Evolutionary conservation across 257 asterid species (phyloP).

Genomic region (Solanum piurae): DNA sequence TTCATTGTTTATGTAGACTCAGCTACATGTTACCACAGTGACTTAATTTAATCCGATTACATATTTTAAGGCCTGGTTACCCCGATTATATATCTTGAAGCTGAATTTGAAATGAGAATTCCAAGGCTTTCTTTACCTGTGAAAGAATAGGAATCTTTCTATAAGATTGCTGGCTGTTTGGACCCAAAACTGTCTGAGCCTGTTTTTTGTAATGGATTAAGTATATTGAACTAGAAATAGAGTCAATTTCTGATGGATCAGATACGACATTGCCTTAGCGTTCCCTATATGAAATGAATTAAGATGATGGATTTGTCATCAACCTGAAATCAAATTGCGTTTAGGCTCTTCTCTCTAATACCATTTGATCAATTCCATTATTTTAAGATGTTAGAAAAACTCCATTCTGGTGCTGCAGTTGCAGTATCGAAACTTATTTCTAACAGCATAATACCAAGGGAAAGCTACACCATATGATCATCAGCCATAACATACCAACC

Average conservation of each 20-base stretch:
- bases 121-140: background rate
- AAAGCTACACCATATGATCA: background rate
- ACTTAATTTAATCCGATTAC: background rate
- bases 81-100: background rate
- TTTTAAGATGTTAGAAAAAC: background rate
- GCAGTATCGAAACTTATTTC: background rate
- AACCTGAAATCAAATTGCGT: background rate
- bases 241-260: background rate
- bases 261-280: no score
- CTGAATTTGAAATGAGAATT: background rate
- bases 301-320: background rate
- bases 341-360: background rate
- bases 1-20: background rate
- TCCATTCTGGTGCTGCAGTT: background rate
- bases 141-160: background rate
- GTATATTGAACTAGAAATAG: background rate
- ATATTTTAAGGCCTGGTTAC: background rate
- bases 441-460: background rate
- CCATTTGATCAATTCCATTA: background rate
- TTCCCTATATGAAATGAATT: no score
- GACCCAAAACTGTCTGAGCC: background rate
- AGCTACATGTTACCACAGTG: background rate
- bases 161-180: background rate
- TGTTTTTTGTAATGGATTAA: background rate
- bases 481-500: background rate